Base-by-base conservation (phyloP, 2,329 filamentous ascomycete genomes). In the Botryotinia convoluta region DNA sequence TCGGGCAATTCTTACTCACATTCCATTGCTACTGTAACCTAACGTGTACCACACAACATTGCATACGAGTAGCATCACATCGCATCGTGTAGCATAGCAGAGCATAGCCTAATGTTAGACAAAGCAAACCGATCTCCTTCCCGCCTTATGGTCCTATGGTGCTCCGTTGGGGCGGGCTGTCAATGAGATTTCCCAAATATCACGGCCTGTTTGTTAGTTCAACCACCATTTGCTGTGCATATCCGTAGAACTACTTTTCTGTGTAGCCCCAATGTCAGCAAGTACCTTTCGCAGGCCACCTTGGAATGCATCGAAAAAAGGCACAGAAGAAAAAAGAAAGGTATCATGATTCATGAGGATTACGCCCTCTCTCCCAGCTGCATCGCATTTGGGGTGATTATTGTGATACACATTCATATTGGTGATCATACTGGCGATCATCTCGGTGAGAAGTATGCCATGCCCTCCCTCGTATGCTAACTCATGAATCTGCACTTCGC, bases 401-500 rank as follows among this genome's bases (percentile, higher is more conserved):
- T 35, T n/a, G 67, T 69, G 37, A 69, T 45, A 69, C 67, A 29
- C 16, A 20, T 18, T 57, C 64, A 68, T 57, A 32, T 68, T 68
- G 48, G 64, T 57, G 48, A 68, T 54, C 14, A 39, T 68, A 54
- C 69, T n/a, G 69, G 42, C 45, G 45, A 63, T 63, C 57, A 39
- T 45, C 45, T 69, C 62, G 71, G 71, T 72, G 71, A 72, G 63
- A 48, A 72, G 51, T 22, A 18, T 62, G 71, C 63, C 62, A 65
- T 57, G 60, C 14, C 51, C 12, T 54, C 26, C 69, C 37, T 54
- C 69, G 45, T 65, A 57, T 72, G 62, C 29, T 68, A 45, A 69
- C n/a, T 48, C 35, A 35, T 10, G 48, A 54, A 54, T 39, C 26
- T 72, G 62, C 62, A 72, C 70, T 48, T 72, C 22, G 70, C 62